Base-by-base conservation (phyloP, 2,329 filamentous ascomycete species). In the Paracorniculantispora psalliotae region DNA sequence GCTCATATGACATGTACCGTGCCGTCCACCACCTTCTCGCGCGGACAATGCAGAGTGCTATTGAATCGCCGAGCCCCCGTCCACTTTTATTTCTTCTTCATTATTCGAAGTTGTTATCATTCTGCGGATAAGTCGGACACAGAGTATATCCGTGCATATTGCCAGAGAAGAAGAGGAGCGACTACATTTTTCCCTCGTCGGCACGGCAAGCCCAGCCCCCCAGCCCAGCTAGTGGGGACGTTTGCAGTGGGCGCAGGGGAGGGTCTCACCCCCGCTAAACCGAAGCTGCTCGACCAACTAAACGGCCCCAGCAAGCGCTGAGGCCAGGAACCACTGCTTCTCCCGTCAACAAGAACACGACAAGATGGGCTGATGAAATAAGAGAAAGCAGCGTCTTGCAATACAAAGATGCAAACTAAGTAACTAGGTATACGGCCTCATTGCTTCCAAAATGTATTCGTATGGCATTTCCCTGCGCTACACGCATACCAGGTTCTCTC, bases 241-340 rank as follows among this genome's bases (percentile, higher is more conserved):
- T n/a, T 26, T 25, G 49, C 49, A 51, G 49, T 39, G 49, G 49
- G 33, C 15, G 19, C 35, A 51, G 28, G 30, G 26, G 51, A 37
- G 50, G 15, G 1, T 0, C 8, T 10, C 17, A 12, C 6, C 37
- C 51, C 51, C 51, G 39, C 37, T 53, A 43, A 30, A 23, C 26
- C 15, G 50, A 6, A 35, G 5, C 13, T 15, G n/a, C 51, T 33
- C 10, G 26, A 54, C 51, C 51, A 54, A 44, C 51, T 44, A 13
- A 26, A 44, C 26, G 9, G 26, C 37, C 26, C 51, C 26, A 54
- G 51, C 51, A 54, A 54, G 51, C 51, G 51, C 51, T 25, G 51
- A 39, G 51, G 39, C 25, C 51, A 43, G 12, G 39, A 44, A 37
- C 51, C 39, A 37, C 51, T 17, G 51, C 30, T 33, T 33, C 7